Evolutionary conservation across 768 basidiomycete genomes (phyloP).

Genomic region (Phaeolepiota aurea): DNA sequence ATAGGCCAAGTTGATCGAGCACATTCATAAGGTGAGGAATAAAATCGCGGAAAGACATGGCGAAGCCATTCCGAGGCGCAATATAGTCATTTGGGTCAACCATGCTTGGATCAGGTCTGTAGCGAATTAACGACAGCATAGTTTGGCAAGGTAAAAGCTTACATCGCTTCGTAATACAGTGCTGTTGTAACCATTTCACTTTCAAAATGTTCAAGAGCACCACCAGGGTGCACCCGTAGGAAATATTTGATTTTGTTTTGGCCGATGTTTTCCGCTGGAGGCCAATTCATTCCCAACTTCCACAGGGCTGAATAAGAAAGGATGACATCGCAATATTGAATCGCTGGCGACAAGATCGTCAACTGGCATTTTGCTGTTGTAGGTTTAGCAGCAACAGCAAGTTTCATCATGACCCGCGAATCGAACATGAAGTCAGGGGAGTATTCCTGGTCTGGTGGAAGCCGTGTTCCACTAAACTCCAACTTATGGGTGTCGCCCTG

Average conservation of each 20-base stretch:
- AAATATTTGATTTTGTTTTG: slow-evolving; percentile 79
- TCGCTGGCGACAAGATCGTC: slow-evolving; percentile 60
- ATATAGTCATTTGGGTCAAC: slow-evolving; percentile 75
- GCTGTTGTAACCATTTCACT: slow-evolving; percentile 73
- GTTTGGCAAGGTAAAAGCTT: slow-evolving; percentile 18
- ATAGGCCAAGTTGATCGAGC: slow-evolving; percentile 80
- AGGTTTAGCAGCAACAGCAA: slow-evolving; percentile 68
- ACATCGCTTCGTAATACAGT: slow-evolving; percentile 83
- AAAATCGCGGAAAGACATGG: slow-evolving; percentile 77
- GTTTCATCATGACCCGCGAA: slow-evolving; percentile 67
- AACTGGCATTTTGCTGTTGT: slow-evolving; percentile 70
- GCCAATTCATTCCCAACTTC: slow-evolving; percentile 73
- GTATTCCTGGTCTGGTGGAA: slow-evolving; percentile 53
- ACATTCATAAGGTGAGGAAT: slow-evolving; percentile 74
- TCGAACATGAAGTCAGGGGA: slow-evolving; percentile 68
- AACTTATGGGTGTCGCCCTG: slow-evolving; percentile 67
- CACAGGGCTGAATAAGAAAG: slow-evolving; percentile 65
- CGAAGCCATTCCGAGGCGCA: slow-evolving; percentile 75
- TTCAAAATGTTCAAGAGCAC: slow-evolving; percentile 82
- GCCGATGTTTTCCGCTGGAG: slow-evolving; percentile 58
- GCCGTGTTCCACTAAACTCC: slow-evolving; percentile 77
- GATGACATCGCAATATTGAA: slow-evolving; percentile 77
- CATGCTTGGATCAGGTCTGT: slow-evolving; percentile 72
- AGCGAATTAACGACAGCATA: slow-evolving; percentile 1
- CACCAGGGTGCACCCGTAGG: slow-evolving; percentile 75